Base-by-base conservation (phyloP, 768 basidiomycete species). In the Lyophyllum atratum region DNA sequence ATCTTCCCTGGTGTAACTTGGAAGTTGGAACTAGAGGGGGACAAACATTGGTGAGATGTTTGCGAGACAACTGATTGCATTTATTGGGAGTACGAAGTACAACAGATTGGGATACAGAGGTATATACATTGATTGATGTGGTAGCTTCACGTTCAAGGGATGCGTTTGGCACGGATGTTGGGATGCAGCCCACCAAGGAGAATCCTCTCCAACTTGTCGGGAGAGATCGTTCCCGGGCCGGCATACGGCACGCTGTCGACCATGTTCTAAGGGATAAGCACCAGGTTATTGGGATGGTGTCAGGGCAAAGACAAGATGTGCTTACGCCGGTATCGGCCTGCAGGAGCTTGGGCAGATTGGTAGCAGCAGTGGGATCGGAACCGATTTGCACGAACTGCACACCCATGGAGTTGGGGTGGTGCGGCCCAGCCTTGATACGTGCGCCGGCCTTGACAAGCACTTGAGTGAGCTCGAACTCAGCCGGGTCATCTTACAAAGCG, bases 321-420 rank as follows among this genome's bases (percentile, higher is more conserved):
- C 52, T 19, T 54, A 54, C 52, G n/a, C 52, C 52, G 19, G 52
- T 54, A 29, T 54, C 42, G 44, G 44, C 42, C 15, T 46, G 52
- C 11, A 46, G 10, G 28, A 54, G 44, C 52, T 54, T 54, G 42
- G 44, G 42, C 10, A 54, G 49, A 19, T 37, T 25, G 7, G 14
- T n/a, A 9, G 34, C 29, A 4, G 55, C 48, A 11, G 19, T 24
- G 19, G 42, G 26, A 42, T 56, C 55, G 4, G 14, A n/a, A 3
- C 55, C 55, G n/a, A 56, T 44, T 21, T 56, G 55, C 21, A 56
- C 55, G 33, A 56, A 56, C 40, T 56, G 55, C 9, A 51, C 55
- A 17, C 48, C 55, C 49, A 56, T 25, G 10, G 55, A 56, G 49
- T 56, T 56, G 26, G 55, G 49, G 40, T 56, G 55, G 42, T 56